Evolutionary conservation across 108 stramenopile genomes (phyloP).

Genomic region (Schizochytrium sp.): DNA sequence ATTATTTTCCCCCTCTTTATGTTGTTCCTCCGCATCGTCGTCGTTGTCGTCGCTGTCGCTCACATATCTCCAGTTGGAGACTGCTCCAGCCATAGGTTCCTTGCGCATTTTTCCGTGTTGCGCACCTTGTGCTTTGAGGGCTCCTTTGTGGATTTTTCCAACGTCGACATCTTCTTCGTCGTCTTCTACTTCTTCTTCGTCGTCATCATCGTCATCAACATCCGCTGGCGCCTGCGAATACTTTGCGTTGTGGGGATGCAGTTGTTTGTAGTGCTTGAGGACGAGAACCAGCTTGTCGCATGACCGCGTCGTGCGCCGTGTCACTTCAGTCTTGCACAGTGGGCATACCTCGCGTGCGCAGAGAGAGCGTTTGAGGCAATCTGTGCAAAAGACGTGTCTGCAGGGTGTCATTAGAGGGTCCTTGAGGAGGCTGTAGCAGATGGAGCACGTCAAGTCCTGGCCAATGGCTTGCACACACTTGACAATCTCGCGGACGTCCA

Average conservation of each 20-base stretch:
- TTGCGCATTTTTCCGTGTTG: neutral
- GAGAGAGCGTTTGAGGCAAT: neutral
- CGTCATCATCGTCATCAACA: neutral
- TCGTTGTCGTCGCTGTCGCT: neutral
- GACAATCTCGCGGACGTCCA: neutral
- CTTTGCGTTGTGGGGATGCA: neutral
- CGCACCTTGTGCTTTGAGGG: neutral
- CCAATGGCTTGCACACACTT: neutral
- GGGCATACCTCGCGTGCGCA: neutral
- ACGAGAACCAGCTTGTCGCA: neutral
- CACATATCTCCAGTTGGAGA: neutral
- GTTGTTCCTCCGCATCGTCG: neutral
- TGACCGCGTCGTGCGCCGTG: neutral
- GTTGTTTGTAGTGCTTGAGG: neutral
- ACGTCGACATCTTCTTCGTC: neutral
- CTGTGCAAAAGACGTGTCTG: neutral
- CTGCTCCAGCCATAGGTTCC: neutral
- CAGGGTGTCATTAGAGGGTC: neutral
- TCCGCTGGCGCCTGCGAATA: neutral
- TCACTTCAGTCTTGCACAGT: neutral
- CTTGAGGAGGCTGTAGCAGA: neutral
- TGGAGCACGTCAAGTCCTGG: slow-evolving; percentile 4
- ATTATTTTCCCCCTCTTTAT: neutral
- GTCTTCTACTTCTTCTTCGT: neutral
- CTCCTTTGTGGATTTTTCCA: neutral